A percentile compares a stretch with the other conserved stretches of the same genome.
Evolutionary conservation across 768 basidiomycete species (phyloP).

Genomic region (Mycena crocata): DNA sequence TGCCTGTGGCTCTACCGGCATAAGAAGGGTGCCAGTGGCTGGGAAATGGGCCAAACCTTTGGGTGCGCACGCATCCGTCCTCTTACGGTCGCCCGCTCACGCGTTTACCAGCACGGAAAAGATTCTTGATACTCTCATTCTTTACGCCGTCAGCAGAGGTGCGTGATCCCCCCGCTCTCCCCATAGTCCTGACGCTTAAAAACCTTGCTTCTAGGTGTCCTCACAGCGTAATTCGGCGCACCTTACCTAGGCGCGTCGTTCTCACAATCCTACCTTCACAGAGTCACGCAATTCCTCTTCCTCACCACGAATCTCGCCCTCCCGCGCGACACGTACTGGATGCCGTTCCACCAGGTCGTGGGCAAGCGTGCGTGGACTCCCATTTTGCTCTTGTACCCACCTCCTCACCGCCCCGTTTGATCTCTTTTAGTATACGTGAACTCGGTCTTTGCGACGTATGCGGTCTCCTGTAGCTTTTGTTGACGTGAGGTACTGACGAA

Average conservation of each 20-base stretch:
- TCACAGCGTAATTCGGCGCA: conserved; percentile 20
- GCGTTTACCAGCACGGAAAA: conserved; percentile 7
- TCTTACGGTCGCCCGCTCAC: neutral
- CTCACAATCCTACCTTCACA: neutral
- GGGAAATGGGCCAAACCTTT: conserved; percentile 6
- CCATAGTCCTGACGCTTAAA: neutral
- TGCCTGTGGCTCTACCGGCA: conserved; percentile 24
- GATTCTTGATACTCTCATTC: conserved; percentile 27
- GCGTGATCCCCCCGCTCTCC: neutral
- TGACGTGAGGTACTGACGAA: neutral
- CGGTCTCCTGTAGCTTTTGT: neutral
- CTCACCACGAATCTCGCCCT: conserved; percentile 18
- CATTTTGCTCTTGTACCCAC: neutral
- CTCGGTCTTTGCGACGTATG: conserved; percentile 27
- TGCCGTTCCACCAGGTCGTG: conserved; percentile 29
- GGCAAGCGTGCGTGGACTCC: conserved; percentile 19
- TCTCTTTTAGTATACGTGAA: conserved; percentile 22
- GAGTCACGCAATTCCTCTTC: conserved; percentile 26
- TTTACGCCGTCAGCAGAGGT: conserved; percentile 27
- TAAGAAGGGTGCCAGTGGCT: conserved; percentile 14
- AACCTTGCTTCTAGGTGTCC: conserved; percentile 3
- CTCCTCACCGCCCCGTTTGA: neutral
- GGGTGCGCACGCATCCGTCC: conserved; percentile 5
- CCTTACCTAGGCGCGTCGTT: neutral
- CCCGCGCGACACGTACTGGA: conserved; percentile 28